Conservation (phyloP, 2,329 filamentous ascomycete species). For the Balansia obtecta region DNA sequence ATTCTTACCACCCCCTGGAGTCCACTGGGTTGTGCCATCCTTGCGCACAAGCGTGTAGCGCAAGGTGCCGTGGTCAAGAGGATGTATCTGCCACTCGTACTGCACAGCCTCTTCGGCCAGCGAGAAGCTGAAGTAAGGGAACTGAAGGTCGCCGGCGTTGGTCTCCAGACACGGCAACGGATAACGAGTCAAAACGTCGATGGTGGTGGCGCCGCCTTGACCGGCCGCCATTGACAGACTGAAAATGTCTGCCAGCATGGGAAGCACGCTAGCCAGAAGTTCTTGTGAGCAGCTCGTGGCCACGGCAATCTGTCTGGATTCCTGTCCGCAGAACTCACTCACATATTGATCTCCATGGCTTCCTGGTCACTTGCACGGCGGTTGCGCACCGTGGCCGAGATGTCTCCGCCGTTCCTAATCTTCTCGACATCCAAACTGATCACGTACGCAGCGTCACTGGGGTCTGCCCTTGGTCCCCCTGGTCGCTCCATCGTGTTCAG, state of each 20-base stretch:
- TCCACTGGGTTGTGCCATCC: not conserved
- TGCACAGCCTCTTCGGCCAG: not conserved
- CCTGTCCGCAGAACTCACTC: not conserved
- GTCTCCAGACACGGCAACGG: not conserved
- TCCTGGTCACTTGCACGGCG: not conserved
- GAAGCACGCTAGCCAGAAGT: not conserved
- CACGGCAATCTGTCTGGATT: not conserved
- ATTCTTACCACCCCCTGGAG: not conserved
- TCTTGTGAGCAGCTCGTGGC: too few species aligned
- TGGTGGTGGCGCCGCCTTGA: not conserved
- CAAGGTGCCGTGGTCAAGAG: constrained; percentile 3
- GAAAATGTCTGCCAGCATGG: constrained; percentile 4
- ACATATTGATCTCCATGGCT: not conserved
- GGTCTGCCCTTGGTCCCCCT: too few species aligned
- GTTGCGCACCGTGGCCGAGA: constrained; percentile 1
- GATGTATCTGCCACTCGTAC: constrained; percentile 7
- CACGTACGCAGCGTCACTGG: too few species aligned
- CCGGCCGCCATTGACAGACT: not conserved
- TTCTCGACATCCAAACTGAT: too few species aligned
- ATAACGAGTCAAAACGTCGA: not conserved
- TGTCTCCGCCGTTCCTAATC: too few species aligned
- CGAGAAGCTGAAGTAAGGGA: constrained; percentile 4
- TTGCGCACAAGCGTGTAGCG: constrained; percentile 3
- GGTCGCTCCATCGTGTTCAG: too few species aligned
- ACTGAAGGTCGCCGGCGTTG: not conserved